A percentile compares a stretch with the other conserved stretches of the same genome.
phyloP scores from a whole-genome alignment of 257 asterid species.

The Datura wrightii region DNA sequence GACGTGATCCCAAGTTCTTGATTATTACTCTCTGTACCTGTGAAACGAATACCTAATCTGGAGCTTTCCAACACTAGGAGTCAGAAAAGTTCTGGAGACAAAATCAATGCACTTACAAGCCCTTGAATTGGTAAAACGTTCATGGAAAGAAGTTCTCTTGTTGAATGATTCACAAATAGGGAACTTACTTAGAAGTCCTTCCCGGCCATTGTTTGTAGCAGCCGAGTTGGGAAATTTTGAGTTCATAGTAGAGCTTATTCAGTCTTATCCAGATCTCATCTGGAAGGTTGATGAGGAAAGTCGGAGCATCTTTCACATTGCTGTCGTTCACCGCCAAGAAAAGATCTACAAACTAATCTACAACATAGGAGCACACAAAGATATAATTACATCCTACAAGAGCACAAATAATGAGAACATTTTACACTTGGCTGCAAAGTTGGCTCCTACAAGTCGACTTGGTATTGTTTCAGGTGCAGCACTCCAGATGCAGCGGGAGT shows the following conservation, averaged over 20 bases:
- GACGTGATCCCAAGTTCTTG: neutral
- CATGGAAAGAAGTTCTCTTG: slow-evolving; percentile 40
- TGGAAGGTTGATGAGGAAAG: slow-evolving; percentile 50
- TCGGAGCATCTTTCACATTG: slow-evolving; percentile 47
- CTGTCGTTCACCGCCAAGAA: slow-evolving; percentile 46
- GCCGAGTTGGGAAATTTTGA: slow-evolving; percentile 46
- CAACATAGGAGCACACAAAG: slow-evolving; percentile 49
- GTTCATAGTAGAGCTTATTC: slow-evolving; percentile 42
- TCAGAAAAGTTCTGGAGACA: slow-evolving; percentile 36
- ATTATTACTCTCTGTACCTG: neutral
- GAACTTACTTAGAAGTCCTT: slow-evolving; percentile 40
- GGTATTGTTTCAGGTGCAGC: slow-evolving; percentile 53
- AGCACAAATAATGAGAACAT: slow-evolving; percentile 38
- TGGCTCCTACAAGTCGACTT: slow-evolving; percentile 42
- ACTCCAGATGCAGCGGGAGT: slow-evolving; percentile 48
- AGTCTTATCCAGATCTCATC: slow-evolving; percentile 45
- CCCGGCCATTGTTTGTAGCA: slow-evolving; percentile 44
- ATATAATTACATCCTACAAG: slow-evolving; percentile 44
- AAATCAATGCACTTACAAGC: slow-evolving; percentile 40
- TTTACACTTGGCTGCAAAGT: slow-evolving; percentile 45
- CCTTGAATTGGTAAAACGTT: slow-evolving; percentile 33
- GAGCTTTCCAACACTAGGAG: slow-evolving; percentile 21
- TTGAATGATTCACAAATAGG: slow-evolving; percentile 42
- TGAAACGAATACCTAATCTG: neutral
- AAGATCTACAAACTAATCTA: slow-evolving; percentile 43